Base-by-base conservation (phyloP, 2,329 filamentous ascomycete genomes). In the Drechslerella dactyloides region DNA sequence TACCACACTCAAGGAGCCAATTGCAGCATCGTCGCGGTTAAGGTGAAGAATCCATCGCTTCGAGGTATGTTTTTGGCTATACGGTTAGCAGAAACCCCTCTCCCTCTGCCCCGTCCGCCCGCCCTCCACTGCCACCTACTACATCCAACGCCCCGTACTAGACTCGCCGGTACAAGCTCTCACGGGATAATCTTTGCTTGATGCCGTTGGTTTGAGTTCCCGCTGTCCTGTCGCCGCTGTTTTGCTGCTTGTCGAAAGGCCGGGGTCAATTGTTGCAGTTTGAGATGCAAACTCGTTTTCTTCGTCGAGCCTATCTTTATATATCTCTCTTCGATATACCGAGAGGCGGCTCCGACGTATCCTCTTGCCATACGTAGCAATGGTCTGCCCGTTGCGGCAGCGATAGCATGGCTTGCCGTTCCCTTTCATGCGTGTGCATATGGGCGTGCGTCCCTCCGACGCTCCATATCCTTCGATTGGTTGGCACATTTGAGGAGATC, bases 31-130 rank as follows among this genome's bases (percentile, higher is more conserved):
- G 59, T 70, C 59, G 66, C 66, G 63, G 21, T 70, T 60, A 60
- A 60, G 37, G 50, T 48, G 13, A 27, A 59, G 59, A 63, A 70
- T 61, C 58, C 24, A 68, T 68, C 56, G 50, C 50, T 59, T 59
- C 58, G 66, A 70, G 66, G 66, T 70, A 70, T 54, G 66, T 70
- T 66, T 66, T 48, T 48, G 44, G 44, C 44, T 48, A 48, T 48
- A 48, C 44, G 44, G 44, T 48, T 48, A 48, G 44, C 44, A 48
- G 21, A 33, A 33, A 48, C 19, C 44, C 44, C 44, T 11, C 11
- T 10, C 44, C 19, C 4, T 19, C 8, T 11, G 1, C 19, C 44
- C 19, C 19, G 4, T 19, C n/a, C n/a, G n/a, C n/a, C n/a, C 40
- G 17, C 15, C 3, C 40, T 44, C 17, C 44, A 48, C 44, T 19